Conservation (phyloP, 208 protist genomes). For the Leishmania aethiopica region DNA sequence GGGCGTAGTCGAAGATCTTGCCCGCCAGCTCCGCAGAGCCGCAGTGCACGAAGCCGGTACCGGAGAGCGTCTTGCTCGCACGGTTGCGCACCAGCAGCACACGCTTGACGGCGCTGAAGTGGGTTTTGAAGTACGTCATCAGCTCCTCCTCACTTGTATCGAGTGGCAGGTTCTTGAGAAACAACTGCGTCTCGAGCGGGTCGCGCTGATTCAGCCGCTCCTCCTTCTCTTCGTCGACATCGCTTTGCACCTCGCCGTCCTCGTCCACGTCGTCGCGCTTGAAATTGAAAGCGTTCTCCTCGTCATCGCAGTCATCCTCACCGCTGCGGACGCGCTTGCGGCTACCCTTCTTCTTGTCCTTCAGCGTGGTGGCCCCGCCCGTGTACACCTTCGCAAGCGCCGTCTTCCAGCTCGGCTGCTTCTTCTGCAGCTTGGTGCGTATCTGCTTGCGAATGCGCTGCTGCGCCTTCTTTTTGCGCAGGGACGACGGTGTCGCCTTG, state of each 20-base stretch:
- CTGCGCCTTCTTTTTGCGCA: slow-evolving; percentile 86
- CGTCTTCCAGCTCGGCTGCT: slow-evolving; percentile 77
- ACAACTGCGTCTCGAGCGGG: slow-evolving; percentile 88
- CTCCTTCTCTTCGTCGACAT: slow-evolving; percentile 91
- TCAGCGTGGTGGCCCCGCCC: slow-evolving; percentile 13
- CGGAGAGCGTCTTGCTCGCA: slow-evolving; percentile 66
- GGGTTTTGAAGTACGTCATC: slow-evolving; percentile 64
- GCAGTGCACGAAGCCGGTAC: slow-evolving; percentile 90
- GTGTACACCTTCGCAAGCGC: slow-evolving; percentile 77
- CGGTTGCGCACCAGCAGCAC: slow-evolving; percentile 88
- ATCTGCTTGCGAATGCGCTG: slow-evolving; percentile 91
- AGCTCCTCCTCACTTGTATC: slow-evolving; percentile 88
- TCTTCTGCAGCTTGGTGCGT: slow-evolving; percentile 69
- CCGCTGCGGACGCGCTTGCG: slow-evolving; percentile 49
- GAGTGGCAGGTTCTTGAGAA: slow-evolving; percentile 84
- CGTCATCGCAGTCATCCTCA: slow-evolving; percentile 28
- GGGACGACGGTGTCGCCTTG: slow-evolving; percentile 82
- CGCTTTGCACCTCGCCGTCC: slow-evolving; percentile 84
- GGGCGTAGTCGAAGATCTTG: slow-evolving; percentile 79
- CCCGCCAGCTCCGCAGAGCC: slow-evolving; percentile 61
- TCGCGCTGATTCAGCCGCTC: slow-evolving; percentile 84
- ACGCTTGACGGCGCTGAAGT: slow-evolving; percentile 75
- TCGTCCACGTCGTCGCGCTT: slow-evolving; percentile 43
- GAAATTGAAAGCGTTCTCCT: slow-evolving; percentile 42
- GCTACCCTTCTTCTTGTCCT: slow-evolving; percentile 31